These are phyloP conservation scores for Gastrolobium bilobum DNA, from an alignment of 306 rosid genomes.

Conservation along the genomic window DNA sequence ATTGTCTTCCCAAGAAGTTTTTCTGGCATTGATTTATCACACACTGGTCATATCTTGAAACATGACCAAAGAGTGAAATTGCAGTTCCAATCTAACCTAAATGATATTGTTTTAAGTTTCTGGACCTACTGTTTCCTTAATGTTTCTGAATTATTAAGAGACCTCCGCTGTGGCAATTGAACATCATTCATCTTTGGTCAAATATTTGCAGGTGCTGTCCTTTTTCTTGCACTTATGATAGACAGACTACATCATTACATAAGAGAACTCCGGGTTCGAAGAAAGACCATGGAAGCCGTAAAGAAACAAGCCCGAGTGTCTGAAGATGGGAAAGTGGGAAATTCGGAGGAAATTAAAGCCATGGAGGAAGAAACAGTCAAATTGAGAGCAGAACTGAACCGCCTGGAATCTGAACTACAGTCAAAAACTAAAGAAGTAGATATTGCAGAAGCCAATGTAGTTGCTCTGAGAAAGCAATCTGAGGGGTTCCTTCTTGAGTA, in stretches of 20 bases:
- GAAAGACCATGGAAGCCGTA: constrained; percentile 85
- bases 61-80: constrained; percentile 26
- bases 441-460: constrained; percentile 74
- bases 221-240: constrained; percentile 84
- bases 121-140: constrained; percentile 30
- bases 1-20: not conserved
- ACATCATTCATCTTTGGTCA: constrained; percentile 37
- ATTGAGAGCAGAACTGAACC: constrained; percentile 57
- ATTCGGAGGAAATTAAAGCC: constrained; percentile 62
- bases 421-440: constrained; percentile 66
- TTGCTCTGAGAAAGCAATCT: constrained; percentile 89
- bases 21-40: constrained; percentile 23
- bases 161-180: constrained; percentile 38
- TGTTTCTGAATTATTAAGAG: constrained; percentile 10
- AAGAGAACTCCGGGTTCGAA: constrained; percentile 81
- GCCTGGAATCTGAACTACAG: constrained; percentile 72
- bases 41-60: constrained; percentile 16
- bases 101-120: constrained; percentile 28
- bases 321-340: constrained; percentile 66
- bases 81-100: constrained; percentile 1
- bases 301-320: constrained; percentile 74
- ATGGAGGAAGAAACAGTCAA: constrained; percentile 67
- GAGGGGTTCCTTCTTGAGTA: constrained; percentile 97
- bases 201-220: constrained; percentile 73
- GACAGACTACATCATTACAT: constrained; percentile 93